Evolutionary conservation across 345 rosid species (phyloP).

Genomic region (Euphorbia peplus): DNA sequence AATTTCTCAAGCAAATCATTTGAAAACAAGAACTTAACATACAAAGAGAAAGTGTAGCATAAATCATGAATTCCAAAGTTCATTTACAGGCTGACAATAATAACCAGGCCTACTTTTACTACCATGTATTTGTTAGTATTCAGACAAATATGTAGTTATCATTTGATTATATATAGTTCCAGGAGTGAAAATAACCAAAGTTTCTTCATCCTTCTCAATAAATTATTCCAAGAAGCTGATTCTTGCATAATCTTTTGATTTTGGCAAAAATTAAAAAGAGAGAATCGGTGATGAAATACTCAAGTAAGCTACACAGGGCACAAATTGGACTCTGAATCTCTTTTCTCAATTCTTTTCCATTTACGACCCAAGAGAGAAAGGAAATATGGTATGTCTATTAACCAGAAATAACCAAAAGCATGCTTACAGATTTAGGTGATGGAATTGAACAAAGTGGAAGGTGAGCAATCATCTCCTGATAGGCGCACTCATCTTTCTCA

Average conservation of each 20-base stretch:
- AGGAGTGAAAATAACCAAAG: not conserved
- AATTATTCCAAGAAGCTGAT: not conserved
- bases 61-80: not conserved
- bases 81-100: not conserved
- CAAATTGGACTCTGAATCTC: not conserved
- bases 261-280: not conserved
- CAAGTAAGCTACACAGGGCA: not conserved
- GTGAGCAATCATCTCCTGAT: conserved; percentile 99
- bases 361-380: not conserved
- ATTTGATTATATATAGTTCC: not conserved
- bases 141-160: not conserved
- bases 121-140: not conserved
- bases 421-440: conserved; percentile 66
- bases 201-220: not conserved
- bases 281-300: not conserved
- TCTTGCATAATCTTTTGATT: not conserved
- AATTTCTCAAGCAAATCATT: not conserved
- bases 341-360: not conserved
- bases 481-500: conserved; percentile 94
- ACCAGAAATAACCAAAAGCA: not conserved
- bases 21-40: too few relatives aligned
- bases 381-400: not conserved
- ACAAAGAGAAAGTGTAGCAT: not conserved
- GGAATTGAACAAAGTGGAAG: conserved; percentile 88
- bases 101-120: not conserved